Evolutionary conservation across 441 rosid genomes (phyloP).

Genomic region (Euphorbia schlechtendalii): DNA sequence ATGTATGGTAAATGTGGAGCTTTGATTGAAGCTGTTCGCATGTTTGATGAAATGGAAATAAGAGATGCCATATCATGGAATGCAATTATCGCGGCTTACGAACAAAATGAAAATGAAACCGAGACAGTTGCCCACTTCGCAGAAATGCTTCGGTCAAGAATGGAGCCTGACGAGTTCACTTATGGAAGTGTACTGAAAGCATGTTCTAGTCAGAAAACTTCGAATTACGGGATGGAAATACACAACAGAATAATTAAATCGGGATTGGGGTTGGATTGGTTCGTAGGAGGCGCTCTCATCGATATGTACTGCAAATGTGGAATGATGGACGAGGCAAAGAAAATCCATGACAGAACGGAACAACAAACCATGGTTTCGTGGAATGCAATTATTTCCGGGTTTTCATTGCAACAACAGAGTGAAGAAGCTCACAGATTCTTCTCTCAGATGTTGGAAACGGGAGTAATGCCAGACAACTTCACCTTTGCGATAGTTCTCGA

Average conservation of each 20-base stretch:
- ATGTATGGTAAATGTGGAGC: conserved; percentile 91
- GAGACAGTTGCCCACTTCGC: conserved; percentile 51
- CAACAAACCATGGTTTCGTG: conserved; percentile 64
- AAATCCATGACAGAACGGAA: conserved; percentile 50
- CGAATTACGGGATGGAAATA: conserved; percentile 57
- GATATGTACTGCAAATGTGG: conserved; percentile 91
- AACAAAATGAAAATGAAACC: conserved; percentile 56
- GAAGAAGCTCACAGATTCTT: conserved; percentile 71
- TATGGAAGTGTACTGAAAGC: conserved; percentile 85
- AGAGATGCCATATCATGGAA: conserved; percentile 91
- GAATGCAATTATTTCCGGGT: conserved; percentile 87
- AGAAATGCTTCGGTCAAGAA: conserved; percentile 51
- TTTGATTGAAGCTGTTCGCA: conserved; percentile 51
- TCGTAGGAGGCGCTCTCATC: conserved; percentile 71
- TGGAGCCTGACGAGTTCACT: conserved; percentile 85
- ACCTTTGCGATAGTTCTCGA: conserved; percentile 87
- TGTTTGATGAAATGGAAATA: conserved; percentile 64
- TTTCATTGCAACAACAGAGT: conserved; percentile 51
- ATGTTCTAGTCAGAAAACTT: conserved; percentile 49
- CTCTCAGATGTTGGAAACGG: conserved; percentile 58
- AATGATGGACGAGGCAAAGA: conserved; percentile 58
- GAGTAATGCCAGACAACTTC: conserved; percentile 65
- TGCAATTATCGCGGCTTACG: conserved; percentile 75
- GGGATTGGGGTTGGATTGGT: conserved; percentile 52
- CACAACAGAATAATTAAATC: conserved; percentile 66